Base-by-base conservation (phyloP, 495 filamentous ascomycete genomes). In the Penicillium verhagenii region DNA sequence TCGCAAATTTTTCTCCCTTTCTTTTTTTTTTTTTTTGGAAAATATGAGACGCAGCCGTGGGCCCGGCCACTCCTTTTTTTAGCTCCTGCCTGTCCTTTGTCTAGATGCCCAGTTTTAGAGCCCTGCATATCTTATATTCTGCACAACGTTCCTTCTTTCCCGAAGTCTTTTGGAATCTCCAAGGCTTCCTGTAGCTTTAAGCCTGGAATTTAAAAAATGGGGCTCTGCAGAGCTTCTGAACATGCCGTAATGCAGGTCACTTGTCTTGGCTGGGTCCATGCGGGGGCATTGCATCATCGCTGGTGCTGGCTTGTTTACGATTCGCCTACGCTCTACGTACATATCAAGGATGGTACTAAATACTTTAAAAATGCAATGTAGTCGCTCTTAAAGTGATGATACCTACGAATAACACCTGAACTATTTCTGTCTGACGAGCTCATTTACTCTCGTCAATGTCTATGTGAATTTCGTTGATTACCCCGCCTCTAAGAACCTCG, bases 31-130 rank as follows among this genome's bases (percentile, higher is more conserved):
- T 52, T 42, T 54, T 43, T 58, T 56, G 53, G 55, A 61, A 63
- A 66, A 66, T 66, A 66, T 58, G 57, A 58, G 59, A 58, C 40
- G 40, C 62, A 46, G 53, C 52, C 47, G 49, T 31, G 47, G 42
- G 37, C 44, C 43, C 55, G 52, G 53, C 29, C 52, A 31, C 52
- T 23, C 33, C 33, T n/a, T 35, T 35, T 35, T 42, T 55, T 50
- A 47, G 8, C 18, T 55, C 29, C 40, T 46, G 40, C 59, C 54
- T 53, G 50, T 57, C 50, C 48, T 45, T 43, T 60, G 62, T 65
- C 52, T 60, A 60, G 59, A 60, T 53, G 50, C 53, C 28, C 53
- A 50, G 45, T 51, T 53, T 57, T 52, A 56, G 48, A 59, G 25
- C 54, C 57, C 33, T 64, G 58, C 58, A 64, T 64, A 58, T 47